Evolutionary conservation across 2,329 filamentous ascomycete species (phyloP).

Genomic region (Aspergillus sp.): DNA sequence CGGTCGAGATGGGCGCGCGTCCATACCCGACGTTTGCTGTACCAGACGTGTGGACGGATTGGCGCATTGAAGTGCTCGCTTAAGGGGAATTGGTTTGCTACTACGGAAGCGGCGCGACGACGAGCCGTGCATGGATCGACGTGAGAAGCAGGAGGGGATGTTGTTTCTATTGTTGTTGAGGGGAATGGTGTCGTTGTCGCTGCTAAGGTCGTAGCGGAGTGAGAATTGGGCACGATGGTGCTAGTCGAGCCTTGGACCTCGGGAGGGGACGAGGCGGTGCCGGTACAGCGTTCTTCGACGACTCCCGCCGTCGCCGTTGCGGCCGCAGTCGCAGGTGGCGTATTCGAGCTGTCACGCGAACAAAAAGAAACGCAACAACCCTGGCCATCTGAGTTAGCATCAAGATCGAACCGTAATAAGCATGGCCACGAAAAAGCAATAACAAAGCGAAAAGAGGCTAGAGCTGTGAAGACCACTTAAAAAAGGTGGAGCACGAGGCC

Average conservation of each 20-base stretch:
- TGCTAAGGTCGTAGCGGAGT: too few species aligned
- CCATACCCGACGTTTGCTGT: conserved; percentile 57
- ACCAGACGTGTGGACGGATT: conserved; percentile 59
- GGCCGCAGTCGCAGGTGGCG: conserved; percentile 15
- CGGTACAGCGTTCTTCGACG: conserved; percentile 16
- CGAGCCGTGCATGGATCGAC: conserved; percentile 6
- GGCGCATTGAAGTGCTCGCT: conserved; percentile 62
- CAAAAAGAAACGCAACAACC: conserved; percentile 33
- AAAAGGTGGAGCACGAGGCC: neutral
- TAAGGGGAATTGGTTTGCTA: conserved; percentile 19
- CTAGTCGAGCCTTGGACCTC: neutral
- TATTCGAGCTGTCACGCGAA: conserved; percentile 24
- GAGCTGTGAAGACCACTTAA: neutral
- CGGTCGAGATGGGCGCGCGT: conserved; percentile 59
- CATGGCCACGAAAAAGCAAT: neutral
- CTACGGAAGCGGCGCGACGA: conserved; percentile 9
- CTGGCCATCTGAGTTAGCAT: conserved; percentile 12
- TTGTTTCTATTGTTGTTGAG: too few species aligned
- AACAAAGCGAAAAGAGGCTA: neutral
- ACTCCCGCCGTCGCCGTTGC: conserved; percentile 1
- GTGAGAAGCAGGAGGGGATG: conserved; percentile 3
- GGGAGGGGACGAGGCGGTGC: conserved; percentile 8
- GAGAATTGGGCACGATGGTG: conserved; percentile 7
- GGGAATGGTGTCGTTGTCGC: too few species aligned
- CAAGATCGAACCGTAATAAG: neutral